These are phyloP conservation scores for Pseudotsuga menziesii DNA, from an alignment of 75 land plant species.

Conservation along the genomic window DNA sequence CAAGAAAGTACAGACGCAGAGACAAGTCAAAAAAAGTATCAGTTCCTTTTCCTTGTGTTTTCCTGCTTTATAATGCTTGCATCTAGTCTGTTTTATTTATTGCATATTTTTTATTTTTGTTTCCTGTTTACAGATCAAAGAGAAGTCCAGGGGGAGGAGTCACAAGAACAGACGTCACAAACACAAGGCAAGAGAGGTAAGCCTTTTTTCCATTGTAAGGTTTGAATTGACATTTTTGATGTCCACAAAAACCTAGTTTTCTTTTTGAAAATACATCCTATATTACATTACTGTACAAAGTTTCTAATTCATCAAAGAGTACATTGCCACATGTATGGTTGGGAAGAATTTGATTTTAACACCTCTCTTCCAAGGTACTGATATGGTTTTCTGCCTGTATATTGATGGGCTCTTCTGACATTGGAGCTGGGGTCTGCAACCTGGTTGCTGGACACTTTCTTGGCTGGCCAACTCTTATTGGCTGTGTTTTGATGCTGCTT, in stretches of 20 bases:
- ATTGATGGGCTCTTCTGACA: slow-evolving; percentile 82
- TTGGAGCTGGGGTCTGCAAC: slow-evolving; percentile 94
- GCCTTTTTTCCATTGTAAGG: slow-evolving; percentile 9
- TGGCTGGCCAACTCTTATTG: slow-evolving; percentile 38
- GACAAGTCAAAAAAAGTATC: slow-evolving; percentile 45
- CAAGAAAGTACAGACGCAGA: slow-evolving; percentile 32
- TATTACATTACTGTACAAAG: no score
- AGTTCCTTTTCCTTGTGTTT: neutral
- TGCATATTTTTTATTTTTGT: neutral
- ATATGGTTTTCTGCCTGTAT: slow-evolving; percentile 82
- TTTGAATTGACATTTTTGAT: neutral
- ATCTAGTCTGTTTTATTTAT: neutral
- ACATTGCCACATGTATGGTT: neutral
- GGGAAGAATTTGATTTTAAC: neutral
- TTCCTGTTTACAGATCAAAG: slow-evolving; percentile 35
- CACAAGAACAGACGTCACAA: slow-evolving; percentile 53
- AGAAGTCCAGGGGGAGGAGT: slow-evolving; percentile 42
- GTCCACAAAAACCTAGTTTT: neutral
- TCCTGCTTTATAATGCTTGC: neutral
- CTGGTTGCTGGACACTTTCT: slow-evolving; percentile 46
- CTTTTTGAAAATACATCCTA: no score
- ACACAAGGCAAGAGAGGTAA: slow-evolving; percentile 81
- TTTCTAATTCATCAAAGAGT: no score
- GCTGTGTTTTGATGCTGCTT: slow-evolving; percentile 20
- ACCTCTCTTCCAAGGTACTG: slow-evolving; percentile 41